These are phyloP conservation scores for Trametes sp. DNA, from an alignment of 1,284 basidiomycete species.

Conservation along the genomic window DNA sequence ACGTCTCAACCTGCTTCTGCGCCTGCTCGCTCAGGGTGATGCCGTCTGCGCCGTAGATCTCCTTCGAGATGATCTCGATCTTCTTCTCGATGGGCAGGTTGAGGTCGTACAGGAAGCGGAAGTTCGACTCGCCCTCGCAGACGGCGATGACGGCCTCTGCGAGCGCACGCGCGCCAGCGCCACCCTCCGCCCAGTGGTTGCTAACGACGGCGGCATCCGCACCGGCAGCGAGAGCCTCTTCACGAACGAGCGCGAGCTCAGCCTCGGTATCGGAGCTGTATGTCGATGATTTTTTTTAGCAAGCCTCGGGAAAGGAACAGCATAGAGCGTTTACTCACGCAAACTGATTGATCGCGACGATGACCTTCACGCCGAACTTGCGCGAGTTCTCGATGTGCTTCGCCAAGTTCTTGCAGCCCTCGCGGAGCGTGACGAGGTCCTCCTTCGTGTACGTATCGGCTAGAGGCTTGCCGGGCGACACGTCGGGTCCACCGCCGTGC, in stretches of 20 bases:
- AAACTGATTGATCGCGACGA: conserved; percentile 97
- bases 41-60: conserved; percentile 93
- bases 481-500: conserved; percentile 98
- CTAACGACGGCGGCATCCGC: conserved; percentile 96
- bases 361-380: conserved; percentile 97
- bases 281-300: neutral
- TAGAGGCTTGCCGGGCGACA: conserved; percentile 95
- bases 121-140: conserved; percentile 85
- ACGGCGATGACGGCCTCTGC: conserved; percentile 88
- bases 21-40: conserved; percentile 87
- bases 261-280: conserved; percentile 88
- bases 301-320: conserved; percentile 8
- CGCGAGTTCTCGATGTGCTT: conserved; percentile 96
- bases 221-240: conserved; percentile 84
- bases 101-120: conserved; percentile 92
- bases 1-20: conserved; percentile 88
- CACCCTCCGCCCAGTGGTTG: conserved; percentile 97
- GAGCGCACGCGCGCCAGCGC: conserved; percentile 85
- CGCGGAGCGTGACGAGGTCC: conserved; percentile 89
- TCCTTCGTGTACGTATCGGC: conserved; percentile 95
- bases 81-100: conserved; percentile 87
- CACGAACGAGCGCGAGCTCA: conserved; percentile 87
- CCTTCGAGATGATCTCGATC: conserved; percentile 86
- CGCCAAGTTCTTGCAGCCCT: conserved; percentile 92
- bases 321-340: conserved; percentile 63